These are phyloP conservation scores for Trichaptum fuscoviolaceum DNA, from an alignment of 768 basidiomycete genomes.

Conservation along the genomic window DNA sequence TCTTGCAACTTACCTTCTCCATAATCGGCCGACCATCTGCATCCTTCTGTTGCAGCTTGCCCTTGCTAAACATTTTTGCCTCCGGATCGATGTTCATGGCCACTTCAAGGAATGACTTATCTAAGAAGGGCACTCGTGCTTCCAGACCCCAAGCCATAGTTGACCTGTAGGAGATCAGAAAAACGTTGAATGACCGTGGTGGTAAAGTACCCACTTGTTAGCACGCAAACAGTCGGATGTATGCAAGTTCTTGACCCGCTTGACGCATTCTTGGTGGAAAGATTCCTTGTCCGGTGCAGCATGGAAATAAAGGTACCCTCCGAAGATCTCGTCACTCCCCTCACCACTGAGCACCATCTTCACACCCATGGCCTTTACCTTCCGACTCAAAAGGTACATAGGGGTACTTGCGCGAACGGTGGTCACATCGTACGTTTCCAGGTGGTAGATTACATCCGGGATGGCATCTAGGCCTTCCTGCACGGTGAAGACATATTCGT, in stretches of 20 bases:
- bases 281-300: slow-evolving; percentile 84
- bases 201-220: slow-evolving; percentile 67
- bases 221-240: slow-evolving; percentile 96
- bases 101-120: slow-evolving; percentile 92
- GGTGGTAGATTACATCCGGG: slow-evolving; percentile 95
- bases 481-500: slow-evolving; percentile 97
- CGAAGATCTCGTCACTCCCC: slow-evolving; percentile 96
- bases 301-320: slow-evolving; percentile 99
- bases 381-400: slow-evolving; percentile 96
- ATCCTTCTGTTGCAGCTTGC: slow-evolving; percentile 66
- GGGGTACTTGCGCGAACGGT: slow-evolving; percentile 97
- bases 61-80: slow-evolving; percentile 87
- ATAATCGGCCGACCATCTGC: slow-evolving; percentile 84
- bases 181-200: slow-evolving; percentile 4
- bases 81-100: slow-evolving; percentile 87
- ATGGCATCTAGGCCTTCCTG: slow-evolving; percentile 97
- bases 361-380: slow-evolving; percentile 99
- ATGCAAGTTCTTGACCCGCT: slow-evolving; percentile 95
- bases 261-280: slow-evolving; percentile 93
- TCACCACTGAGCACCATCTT: slow-evolving; percentile 99
- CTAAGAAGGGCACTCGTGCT: slow-evolving; percentile 97
- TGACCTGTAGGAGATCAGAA: slow-evolving; percentile 45
- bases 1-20: slow-evolving; percentile 70
- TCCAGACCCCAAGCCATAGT: slow-evolving; percentile 99
- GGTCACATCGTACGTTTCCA: slow-evolving; percentile 98